These are phyloP conservation scores for Exophiala oligosperma DNA, from an alignment of 2,329 filamentous ascomycete genomes.

Conservation along the genomic window DNA sequence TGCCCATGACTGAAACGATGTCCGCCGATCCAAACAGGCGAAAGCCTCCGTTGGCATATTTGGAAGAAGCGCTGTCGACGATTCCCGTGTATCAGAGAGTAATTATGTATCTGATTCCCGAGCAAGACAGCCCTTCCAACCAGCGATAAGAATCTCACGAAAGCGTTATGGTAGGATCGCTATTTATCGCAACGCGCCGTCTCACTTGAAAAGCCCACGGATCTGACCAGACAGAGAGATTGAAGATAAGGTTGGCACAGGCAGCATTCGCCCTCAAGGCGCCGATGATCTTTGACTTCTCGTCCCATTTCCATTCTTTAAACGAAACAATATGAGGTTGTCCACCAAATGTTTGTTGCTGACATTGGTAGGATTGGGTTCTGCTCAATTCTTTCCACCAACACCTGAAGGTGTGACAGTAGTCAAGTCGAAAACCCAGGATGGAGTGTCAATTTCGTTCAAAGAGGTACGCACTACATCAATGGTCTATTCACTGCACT, in stretches of 20 bases:
- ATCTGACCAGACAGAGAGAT: background rate
- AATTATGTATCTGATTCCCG: no score
- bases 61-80: no score
- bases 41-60: no score
- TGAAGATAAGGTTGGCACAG: background rate
- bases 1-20: no score
- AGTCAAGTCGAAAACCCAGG: conserved; percentile 43
- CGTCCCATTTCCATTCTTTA: background rate
- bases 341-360: background rate
- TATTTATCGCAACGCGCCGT: background rate
- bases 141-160: background rate
- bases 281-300: background rate
- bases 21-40: no score
- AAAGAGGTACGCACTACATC: conserved; percentile 39
- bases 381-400: conserved; percentile 39
- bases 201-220: background rate
- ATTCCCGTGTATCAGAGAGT: no score
- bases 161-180: background rate
- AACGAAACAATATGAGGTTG: background rate
- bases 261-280: background rate
- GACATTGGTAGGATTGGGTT: background rate
- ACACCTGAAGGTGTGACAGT: conserved; percentile 42
- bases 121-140: no score
- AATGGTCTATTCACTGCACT: background rate
- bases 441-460: conserved; percentile 46